Conservation (phyloP, 306 rosid species). For the Sicyos edulis region DNA sequence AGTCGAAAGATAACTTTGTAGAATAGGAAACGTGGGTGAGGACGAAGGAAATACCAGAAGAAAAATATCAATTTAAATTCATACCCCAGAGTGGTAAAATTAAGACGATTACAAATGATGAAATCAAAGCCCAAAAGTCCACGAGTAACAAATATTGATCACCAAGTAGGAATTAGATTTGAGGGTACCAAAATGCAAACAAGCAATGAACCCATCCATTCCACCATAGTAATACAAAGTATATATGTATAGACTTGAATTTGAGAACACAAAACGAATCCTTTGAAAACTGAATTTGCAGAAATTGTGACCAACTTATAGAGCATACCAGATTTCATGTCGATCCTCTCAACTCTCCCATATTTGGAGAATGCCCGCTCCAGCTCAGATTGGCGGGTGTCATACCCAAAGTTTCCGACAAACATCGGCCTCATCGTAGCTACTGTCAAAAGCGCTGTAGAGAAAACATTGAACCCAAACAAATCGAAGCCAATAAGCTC, state of each 20-base stretch:
- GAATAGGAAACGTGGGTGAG: background rate
- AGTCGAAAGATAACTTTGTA: too few relatives aligned
- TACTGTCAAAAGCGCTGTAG: background rate
- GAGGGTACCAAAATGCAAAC: too few relatives aligned
- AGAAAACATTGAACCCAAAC: background rate
- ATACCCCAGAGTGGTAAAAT: background rate
- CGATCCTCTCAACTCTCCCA: constrained; percentile 87
- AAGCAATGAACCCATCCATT: too few relatives aligned
- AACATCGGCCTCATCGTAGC: constrained; percentile 70
- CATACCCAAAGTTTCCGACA: constrained; percentile 87
- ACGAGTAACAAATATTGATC: too few relatives aligned
- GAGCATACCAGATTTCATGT: constrained; percentile 81
- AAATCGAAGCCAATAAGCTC: background rate
- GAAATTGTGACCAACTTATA: background rate
- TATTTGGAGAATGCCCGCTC: constrained; percentile 73
- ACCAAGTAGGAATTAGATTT: too few relatives aligned
- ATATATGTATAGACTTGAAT: background rate
- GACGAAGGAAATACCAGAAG: background rate
- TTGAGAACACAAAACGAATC: background rate
- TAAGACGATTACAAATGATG: background rate
- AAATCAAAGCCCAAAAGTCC: background rate
- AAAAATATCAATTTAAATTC: background rate
- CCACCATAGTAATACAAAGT: too few relatives aligned
- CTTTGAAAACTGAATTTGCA: background rate
- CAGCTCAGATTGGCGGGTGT: constrained; percentile 84